A percentile compares a stretch with the other conserved stretches of the same genome.
phyloP scores from a whole-genome alignment of 139 green algal genomes.

The Coccomyxa sp. region DNA sequence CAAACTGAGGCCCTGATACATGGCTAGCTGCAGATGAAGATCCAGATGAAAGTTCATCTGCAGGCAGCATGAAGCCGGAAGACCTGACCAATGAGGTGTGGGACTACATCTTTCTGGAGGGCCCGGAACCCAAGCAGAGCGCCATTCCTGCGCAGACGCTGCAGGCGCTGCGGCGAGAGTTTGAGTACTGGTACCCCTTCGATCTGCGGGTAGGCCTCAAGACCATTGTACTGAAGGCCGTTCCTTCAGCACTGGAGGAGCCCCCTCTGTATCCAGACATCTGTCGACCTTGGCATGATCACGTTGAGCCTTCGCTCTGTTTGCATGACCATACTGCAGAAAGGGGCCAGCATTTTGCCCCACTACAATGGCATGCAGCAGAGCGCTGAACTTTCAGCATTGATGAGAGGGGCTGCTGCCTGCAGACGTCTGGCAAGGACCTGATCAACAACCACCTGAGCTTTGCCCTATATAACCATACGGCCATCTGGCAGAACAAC shows the following conservation, averaged over 20 bases:
- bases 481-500: conserved; percentile 76
- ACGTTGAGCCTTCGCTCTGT: background rate
- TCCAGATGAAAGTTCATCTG: too few species aligned
- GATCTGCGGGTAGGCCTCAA: conserved; percentile 79
- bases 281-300: too few species aligned
- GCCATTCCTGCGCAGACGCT: conserved; percentile 58
- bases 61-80: conserved; percentile 21
- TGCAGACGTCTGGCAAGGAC: conserved; percentile 82
- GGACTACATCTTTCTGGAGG: conserved; percentile 86
- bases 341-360: too few species aligned
- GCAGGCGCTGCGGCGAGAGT: conserved; percentile 74
- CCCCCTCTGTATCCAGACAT: too few species aligned
- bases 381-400: too few species aligned
- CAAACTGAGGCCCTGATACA: too few species aligned
- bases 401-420: too few species aligned
- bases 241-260: too few species aligned
- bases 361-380: too few species aligned
- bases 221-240: background rate
- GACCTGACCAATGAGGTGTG: conserved; percentile 88
- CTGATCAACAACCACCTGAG: conserved; percentile 99
- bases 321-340: background rate
- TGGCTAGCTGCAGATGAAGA: too few species aligned
- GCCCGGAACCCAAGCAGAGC: conserved; percentile 42
- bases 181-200: conserved; percentile 99
- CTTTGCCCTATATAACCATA: conserved; percentile 98